Conservation (phyloP, 495 filamentous ascomycete species). For the Glarea lozoyensis region DNA sequence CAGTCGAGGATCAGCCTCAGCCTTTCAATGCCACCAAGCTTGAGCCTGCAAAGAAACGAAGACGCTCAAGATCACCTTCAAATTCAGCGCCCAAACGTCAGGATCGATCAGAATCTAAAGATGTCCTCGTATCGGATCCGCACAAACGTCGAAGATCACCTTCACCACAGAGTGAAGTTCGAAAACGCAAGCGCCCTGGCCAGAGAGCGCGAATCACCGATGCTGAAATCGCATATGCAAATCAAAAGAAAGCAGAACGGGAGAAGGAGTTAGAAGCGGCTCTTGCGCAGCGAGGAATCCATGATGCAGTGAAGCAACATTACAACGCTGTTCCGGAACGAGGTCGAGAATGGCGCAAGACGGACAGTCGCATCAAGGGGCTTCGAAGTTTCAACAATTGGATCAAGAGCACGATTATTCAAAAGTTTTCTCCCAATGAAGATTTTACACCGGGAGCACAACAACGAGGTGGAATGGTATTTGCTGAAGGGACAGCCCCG, state of each 20-base stretch:
- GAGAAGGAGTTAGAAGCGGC: constrained; percentile 46
- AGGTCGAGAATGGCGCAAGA: constrained; percentile 89
- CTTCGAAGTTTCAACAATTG: constrained; percentile 95
- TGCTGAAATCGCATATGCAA: constrained; percentile 58
- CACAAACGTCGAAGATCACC: constrained; percentile 12
- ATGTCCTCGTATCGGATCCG: constrained; percentile 10
- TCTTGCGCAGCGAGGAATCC: constrained; percentile 42
- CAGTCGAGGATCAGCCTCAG: constrained; percentile 31
- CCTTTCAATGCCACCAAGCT: constrained; percentile 47
- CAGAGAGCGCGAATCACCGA: constrained; percentile 68
- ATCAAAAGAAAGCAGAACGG: constrained; percentile 55
- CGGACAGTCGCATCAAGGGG: constrained; percentile 87
- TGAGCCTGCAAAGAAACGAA: constrained; percentile 41
- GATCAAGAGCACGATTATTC: constrained; percentile 93
- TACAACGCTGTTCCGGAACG: constrained; percentile 95
- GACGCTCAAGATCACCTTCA: constrained; percentile 29
- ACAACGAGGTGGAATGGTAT: constrained; percentile 40
- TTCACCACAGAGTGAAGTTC: constrained; percentile 29
- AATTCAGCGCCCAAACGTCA: constrained; percentile 17
- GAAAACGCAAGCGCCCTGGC: constrained; percentile 80
- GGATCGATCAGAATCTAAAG: constrained; percentile 12
- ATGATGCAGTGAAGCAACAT: constrained; percentile 82
- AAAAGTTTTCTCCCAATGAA: constrained; percentile 89
- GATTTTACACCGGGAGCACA: constrained; percentile 46
- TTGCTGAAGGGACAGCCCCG: constrained; percentile 24